Evolutionary conservation across 768 basidiomycete species (phyloP), one percentile per base, ranked within the genome.

Genomic region (Cystofilobasidium ferigula): DNA sequence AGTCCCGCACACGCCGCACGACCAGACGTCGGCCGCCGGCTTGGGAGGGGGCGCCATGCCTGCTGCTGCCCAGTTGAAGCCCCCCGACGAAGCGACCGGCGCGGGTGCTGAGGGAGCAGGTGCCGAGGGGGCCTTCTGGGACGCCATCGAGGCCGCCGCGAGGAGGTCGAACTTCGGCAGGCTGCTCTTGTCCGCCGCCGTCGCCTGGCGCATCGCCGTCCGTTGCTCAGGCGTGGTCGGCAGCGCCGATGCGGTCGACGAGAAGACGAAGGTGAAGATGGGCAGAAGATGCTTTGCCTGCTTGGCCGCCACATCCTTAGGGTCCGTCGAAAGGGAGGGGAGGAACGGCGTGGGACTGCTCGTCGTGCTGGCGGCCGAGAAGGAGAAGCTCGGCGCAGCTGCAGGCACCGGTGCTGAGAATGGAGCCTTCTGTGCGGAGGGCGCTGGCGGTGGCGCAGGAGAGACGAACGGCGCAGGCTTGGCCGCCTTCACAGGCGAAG

Each of bases 11-110:
- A 42, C 43, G 9, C 32, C 53, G 32, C 65, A 67, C 8, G 58
- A 43, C 65, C 65, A 67, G 22, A n/a, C 43, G 53, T 62, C 60
- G 12, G 60, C 61, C 1, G 65, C 36, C 20, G 58, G 51, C 38
- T 48, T 45, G 18, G 38, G 20, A 14, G 65, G 65, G 2, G 63
- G 40, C 53, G 42, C 36, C 43, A 67, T 61, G n/a, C 65, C 65
- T 1, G 60, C 65, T 8, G 65, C 60, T 7, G 60, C 51, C 59
- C 59, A 67, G 38, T 67, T 57, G 59, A 67, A 67, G 30, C 60
- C 42, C n/a, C 30, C 43, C 0, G 60, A 24, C 38, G 38, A 40
- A 13, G 61, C 45, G 24, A n/a, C 38, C 3, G 51, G 53, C 3
- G 48, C 24, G 35, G 20, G 18, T 7, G 47, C n/a, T 20, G 45